Evolutionary conservation across 805 yeast species (phyloP), one percentile per base, ranked within the genome.

Genomic region (Candida dajiaensis): DNA sequence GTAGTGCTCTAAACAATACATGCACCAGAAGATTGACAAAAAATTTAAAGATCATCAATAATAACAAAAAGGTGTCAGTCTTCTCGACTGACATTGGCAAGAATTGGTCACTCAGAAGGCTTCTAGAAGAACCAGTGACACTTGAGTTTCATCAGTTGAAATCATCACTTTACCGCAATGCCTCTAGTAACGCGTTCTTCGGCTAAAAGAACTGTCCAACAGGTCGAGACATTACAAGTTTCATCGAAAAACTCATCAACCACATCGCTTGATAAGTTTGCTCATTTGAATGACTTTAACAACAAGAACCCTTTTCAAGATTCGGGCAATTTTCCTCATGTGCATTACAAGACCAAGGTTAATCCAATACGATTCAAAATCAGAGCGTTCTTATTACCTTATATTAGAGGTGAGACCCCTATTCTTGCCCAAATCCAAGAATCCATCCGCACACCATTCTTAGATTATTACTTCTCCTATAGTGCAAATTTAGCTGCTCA

Each of bases 401-500:
- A 72, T 16, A 74, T 90, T 6, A 71, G 84, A 25, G 57, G 65
- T 41, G 98, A 92, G 62, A 83, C 95, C 0, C 74, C 71, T 2
- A 48, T 74, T 1, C 63, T 92, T n/a, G 69, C 74, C 10, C 53
- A 53, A 4, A 65, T 87, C 48, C 99, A 92, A 68, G 44, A 56
- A 4, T 41, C 48, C 6, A 57, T 70, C 12, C 70, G 95, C 47
- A 62, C 65, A 35, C 72, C 79, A 2, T 42, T 63, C 16, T 64
- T 82, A 43, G 97, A 90, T 66, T 58, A 71, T 22, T 94, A 85
- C 58, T 92, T 92, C 66, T 85, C 95, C 9, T 80, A 87, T 72
- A 78, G 95, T 3, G 96, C 98, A 16, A 82, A 85, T 56, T 70
- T 94, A 51, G 99, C 97, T 0, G 79, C 95, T 6, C 99, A 92